Evolutionary conservation across 2,329 filamentous ascomycete genomes (phyloP), one percentile per base, ranked within the genome.

Genomic region (Aspergillus felis): DNA sequence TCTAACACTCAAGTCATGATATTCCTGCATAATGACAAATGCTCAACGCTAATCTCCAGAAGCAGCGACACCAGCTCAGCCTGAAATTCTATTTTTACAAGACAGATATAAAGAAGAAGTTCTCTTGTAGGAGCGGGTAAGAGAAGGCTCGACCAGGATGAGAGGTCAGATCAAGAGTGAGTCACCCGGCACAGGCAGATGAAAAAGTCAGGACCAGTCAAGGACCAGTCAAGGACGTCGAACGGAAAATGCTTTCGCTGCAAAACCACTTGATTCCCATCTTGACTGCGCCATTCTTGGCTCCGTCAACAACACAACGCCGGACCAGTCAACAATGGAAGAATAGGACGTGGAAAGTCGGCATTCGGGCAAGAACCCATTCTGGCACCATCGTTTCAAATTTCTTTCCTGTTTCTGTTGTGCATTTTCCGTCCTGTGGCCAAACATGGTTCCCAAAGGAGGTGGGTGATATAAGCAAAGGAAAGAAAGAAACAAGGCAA

Each of bases 71-170:
- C 58, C 63, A 63, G 57, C 55, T 35, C 32, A 64, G 67, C 58
- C 64, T 60, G 58, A 64, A 70, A 70, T 65, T 73, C 70, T 73
- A 73, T 71, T 72, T 72, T 72, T 73, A 73, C 71, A 71, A 59
- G 58, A 70, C 72, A 68, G 68, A 69, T 62, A 57, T 50, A 54
- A 35, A 55, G 56, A 44, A 56, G 41, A 52, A 53, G 44, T 3
- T 14, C 44, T 25, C 44, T 24, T 12, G 22, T 12, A n/a, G 22
- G 22, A 17, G 54, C 50, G 29, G 53, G 54, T 55, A 49, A 22
- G 50, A 56, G 51, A 54, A 53, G 29, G 59, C 60, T 51, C 53
- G 56, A 53, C 59, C 32, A 49, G 51, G 57, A 60, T 32, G 53
- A 60, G 56, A 57, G 57, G 57, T 63, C 55, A 52, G 58, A 52